Evolutionary conservation across 1,284 basidiomycete species (phyloP).

Genomic region (Phellopilus nigrolimitatus): DNA sequence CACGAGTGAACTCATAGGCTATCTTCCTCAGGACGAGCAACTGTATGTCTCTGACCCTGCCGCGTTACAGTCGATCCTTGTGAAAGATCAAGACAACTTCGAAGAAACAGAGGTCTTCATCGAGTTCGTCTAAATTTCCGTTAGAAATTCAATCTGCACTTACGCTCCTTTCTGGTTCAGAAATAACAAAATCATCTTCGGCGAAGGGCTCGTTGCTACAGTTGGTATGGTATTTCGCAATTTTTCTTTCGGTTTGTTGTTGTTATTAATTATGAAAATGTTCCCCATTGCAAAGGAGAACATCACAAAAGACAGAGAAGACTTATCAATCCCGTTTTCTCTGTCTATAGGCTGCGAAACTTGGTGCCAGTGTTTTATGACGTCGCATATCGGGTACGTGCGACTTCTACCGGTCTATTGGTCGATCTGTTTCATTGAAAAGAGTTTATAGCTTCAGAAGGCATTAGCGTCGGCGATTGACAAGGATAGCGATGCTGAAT

Average conservation of each 20-base stretch:
- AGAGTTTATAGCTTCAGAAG: conserved; percentile 14
- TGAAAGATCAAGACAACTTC: conserved; percentile 27
- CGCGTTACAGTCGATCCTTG: conserved; percentile 26
- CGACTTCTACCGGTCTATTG: too few relatives aligned
- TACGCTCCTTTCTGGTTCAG: conserved; percentile 7
- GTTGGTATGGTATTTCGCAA: conserved; percentile 14
- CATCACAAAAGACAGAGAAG: conserved; percentile 15
- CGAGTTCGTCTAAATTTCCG: conserved; percentile 6
- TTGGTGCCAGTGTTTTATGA: conserved; percentile 16
- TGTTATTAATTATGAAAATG: too few relatives aligned
- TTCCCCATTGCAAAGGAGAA: conserved; percentile 11
- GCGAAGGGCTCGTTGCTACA: conserved; percentile 23
- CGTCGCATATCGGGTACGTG: conserved; percentile 11
- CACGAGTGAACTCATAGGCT: background rate
- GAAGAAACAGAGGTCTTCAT: conserved; percentile 22
- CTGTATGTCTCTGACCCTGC: conserved; percentile 27
- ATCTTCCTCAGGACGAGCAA: conserved; percentile 21
- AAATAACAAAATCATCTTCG: conserved; percentile 20
- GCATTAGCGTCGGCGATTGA: background rate
- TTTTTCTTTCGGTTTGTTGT: background rate
- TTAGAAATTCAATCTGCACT: background rate
- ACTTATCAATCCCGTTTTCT: conserved; percentile 20
- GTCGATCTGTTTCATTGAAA: too few relatives aligned
- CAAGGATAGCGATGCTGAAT: background rate
- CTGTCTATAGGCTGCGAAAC: conserved; percentile 13